A percentile compares a stretch with the other conserved stretches of the same genome.
Conservation (phyloP, 1,139 yeast species). For the Protomyces inouyei region DNA sequence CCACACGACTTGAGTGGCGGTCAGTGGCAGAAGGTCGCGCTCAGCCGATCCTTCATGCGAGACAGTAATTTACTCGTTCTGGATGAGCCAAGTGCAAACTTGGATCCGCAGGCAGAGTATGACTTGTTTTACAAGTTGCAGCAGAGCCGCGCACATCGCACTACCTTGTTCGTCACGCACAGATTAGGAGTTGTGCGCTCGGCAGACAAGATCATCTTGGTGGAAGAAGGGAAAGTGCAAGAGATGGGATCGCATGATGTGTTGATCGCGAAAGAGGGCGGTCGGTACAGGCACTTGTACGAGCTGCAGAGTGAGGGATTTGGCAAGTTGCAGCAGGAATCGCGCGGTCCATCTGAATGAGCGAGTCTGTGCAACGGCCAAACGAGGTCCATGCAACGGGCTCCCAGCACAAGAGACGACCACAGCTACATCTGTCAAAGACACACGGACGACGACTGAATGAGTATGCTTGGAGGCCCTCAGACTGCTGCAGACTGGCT, state of each 20-base stretch:
- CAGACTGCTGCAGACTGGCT: background rate
- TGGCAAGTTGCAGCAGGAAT: background rate
- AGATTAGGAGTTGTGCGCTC: slow-evolving; percentile 90
- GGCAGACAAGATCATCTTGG: slow-evolving; percentile 78
- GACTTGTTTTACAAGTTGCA: slow-evolving; percentile 55
- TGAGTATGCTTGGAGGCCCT: too few relatives aligned
- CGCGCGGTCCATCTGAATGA: background rate
- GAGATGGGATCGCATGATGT: slow-evolving; percentile 80
- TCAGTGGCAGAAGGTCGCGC: slow-evolving; percentile 22
- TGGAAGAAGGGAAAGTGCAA: slow-evolving; percentile 76
- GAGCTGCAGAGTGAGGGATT: slow-evolving; percentile 11
- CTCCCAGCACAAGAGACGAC: too few relatives aligned
- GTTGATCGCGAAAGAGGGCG: slow-evolving; percentile 53
- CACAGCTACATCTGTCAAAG: too few relatives aligned
- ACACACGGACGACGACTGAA: too few relatives aligned
- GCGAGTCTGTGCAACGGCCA: too few relatives aligned
- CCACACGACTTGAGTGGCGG: slow-evolving; percentile 19
- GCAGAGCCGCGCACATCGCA: slow-evolving; percentile 62
- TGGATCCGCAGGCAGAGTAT: slow-evolving; percentile 85
- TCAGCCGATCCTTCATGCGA: slow-evolving; percentile 17
- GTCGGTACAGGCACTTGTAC: slow-evolving; percentile 1
- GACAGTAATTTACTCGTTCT: slow-evolving; percentile 52
- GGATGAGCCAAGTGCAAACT: slow-evolving; percentile 98
- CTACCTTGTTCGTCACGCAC: slow-evolving; percentile 92
- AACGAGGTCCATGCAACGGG: too few relatives aligned